Base-by-base conservation (phyloP, 1,284 basidiomycete species). In the Malassezia caprae region DNA sequence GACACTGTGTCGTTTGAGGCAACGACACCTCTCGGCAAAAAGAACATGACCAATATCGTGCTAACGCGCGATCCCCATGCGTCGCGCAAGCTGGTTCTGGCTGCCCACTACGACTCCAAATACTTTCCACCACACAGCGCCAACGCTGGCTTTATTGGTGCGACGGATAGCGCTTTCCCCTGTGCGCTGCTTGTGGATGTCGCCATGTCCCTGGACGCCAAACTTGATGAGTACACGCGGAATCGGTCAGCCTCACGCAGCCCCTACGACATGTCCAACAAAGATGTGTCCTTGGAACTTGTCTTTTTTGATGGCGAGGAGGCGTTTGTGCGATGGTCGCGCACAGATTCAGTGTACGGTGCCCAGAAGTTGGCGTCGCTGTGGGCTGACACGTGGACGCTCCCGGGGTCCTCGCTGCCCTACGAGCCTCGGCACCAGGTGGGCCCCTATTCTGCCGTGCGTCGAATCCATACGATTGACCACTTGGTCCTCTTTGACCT, bases 281-380 rank as follows among this genome's bases (percentile, higher is more conserved):
- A 88, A 54, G 79, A 85, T 85, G 88, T 85, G 8, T 93, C 93
- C 0, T 76, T 99, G 13, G 90, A 96, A 73, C 78, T 98, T n/a
- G 79, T 98, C 19, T 94, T 98, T 71, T 91, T 99, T 60, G 96
- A 99, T 68, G 94, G 94, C 3, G 94, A 99, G 75, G 94, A 99
- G 76, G 94, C 94, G 0, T 96, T 91, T 76, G 79, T 83, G 31
- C 78, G 82, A 34, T 99, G 94, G 94, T 89, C 90, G 1, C 80
- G 80, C 31, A 83, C 80, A 0, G 94, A 99, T 76, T 91, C 88
- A 1, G 84, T 91, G 44, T 99, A 99, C 72, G 94, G 94, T 21
- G 85, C 57, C n/a, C 30, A 37, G 19, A 17, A 54, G 13, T 34
- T 50, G 24, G 56, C 56, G 6, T 13, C 37, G 8, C 15, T 26